A percentile compares a stretch with the other conserved stretches of the same genome.
These are phyloP conservation scores for Phytophthora uliginosa DNA, from an alignment of 352 stramenopile genomes.

Conservation along the genomic window DNA sequence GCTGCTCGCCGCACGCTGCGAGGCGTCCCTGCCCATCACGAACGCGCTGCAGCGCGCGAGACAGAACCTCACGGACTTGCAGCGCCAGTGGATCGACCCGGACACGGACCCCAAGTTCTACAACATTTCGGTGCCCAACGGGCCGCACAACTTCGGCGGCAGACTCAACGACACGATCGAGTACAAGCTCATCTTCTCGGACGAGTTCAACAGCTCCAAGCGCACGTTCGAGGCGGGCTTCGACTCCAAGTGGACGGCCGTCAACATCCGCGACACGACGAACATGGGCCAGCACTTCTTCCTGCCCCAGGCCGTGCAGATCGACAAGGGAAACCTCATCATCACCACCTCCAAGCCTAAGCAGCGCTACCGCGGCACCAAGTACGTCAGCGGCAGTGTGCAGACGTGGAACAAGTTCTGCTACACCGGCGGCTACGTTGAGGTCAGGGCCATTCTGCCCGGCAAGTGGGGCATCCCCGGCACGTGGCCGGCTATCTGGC, in stretches of 20 bases:
- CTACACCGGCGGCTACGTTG: slow-evolving; percentile 97
- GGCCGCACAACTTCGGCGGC: slow-evolving; percentile 50
- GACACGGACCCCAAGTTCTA: slow-evolving; percentile 70
- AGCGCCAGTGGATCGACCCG: slow-evolving; percentile 81
- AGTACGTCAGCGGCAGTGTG: slow-evolving; percentile 95
- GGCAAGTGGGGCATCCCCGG: slow-evolving; percentile 95
- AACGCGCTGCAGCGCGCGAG: slow-evolving; percentile 32
- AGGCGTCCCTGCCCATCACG: slow-evolving; percentile 40
- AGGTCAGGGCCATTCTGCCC: slow-evolving; percentile 95
- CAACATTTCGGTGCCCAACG: slow-evolving; percentile 56
- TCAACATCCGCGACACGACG: slow-evolving; percentile 96
- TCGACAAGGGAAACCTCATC: slow-evolving; percentile 94
- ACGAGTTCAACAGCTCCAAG: slow-evolving; percentile 97
- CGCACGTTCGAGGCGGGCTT: slow-evolving; percentile 95
- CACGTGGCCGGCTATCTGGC: slow-evolving; percentile 98
- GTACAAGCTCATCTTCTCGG: slow-evolving; percentile 95
- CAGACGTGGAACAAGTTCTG: slow-evolving; percentile 99
- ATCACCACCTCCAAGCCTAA: slow-evolving; percentile 92
- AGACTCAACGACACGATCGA: slow-evolving; percentile 39
- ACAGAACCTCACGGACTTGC: slow-evolving; percentile 53
- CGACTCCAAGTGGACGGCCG: slow-evolving; percentile 96
- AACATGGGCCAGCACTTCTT: slow-evolving; percentile 98
- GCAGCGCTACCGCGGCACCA: slow-evolving; percentile 75
- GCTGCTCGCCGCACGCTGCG: slow-evolving; percentile 5
- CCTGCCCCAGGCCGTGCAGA: slow-evolving; percentile 92